Percentiles rank a stretch among this genome's conserved stretches.
phyloP scores from a whole-genome alignment of 2,329 filamentous ascomycete species.

The Sarocladium kiliense region DNA sequence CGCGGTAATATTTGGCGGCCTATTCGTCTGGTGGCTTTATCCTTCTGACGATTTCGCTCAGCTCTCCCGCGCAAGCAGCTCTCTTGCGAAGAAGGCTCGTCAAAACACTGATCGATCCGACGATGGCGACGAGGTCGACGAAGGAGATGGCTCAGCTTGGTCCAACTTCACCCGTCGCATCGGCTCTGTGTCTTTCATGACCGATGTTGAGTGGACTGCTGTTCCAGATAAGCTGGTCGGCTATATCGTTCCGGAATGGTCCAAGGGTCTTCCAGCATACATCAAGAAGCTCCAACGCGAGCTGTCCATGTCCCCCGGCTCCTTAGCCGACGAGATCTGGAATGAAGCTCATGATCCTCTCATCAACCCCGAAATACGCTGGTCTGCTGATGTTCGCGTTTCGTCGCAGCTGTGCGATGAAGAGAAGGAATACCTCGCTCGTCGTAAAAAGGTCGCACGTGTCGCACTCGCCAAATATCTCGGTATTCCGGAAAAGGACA shows the following conservation, averaged over 20 bases:
- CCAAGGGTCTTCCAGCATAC: conserved; percentile 67
- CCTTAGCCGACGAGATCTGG: conserved; percentile 91
- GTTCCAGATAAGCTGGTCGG: conserved; percentile 59
- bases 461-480: conserved; percentile 80
- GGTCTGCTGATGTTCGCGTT: conserved; percentile 75
- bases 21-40: conserved; percentile 39
- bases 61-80: conserved; percentile 19
- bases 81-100: not conserved
- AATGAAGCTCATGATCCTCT: conserved; percentile 78
- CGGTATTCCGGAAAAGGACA: conserved; percentile 66
- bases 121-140: conserved; percentile 15
- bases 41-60: conserved; percentile 36
- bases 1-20: conserved; percentile 28
- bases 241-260: conserved; percentile 78
- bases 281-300: conserved; percentile 81
- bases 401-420: conserved; percentile 77
- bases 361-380: conserved; percentile 81
- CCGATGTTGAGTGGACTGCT: conserved; percentile 49
- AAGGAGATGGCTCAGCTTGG: conserved; percentile 38
- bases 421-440: conserved; percentile 68
- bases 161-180: conserved; percentile 40
- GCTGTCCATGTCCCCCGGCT: conserved; percentile 80
- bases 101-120: not conserved
- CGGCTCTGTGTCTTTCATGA: conserved; percentile 47
- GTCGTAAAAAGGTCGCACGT: conserved; percentile 62